Base-by-base conservation (phyloP, 2,329 filamentous ascomycete genomes). In the Scedosporium dehoogii region DNA sequence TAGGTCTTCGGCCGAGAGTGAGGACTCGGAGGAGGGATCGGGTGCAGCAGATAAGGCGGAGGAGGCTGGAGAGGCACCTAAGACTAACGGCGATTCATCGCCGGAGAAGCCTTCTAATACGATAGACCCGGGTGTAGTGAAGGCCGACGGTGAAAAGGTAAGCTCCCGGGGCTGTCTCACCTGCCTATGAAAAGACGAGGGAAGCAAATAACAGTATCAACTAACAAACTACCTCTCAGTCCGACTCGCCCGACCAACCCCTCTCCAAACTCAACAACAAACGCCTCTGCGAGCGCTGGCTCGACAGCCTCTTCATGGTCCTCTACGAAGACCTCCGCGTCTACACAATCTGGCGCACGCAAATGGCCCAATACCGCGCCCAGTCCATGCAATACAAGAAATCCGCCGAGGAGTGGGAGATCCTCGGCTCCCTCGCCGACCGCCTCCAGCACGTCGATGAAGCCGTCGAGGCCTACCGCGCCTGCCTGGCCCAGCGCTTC, bases 281-380 rank as follows among this genome's bases (percentile, higher is more conserved):
- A 78, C 88, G 94, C 0, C 84, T 99, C 1, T 99, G 94, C 71
- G 94, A 99, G 75, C 87, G 94, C 68, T 99, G 94, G 94, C 83
- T 99, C 2, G 94, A 99, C 75, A 97, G 96, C 70, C 82, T 99
- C 23, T 99, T 99, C 78, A 99, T 99, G 94, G 94, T 97, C 0
- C 82, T 99, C 2, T 99, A 99, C 73, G 94, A 99, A 74, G 94
- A 99, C 71, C 83, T 99, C 18, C 90, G 94, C 59, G 93, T 99
- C 56, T 99, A 99, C 79, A 99, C 94, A 12, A 99, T 99, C 74
- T 99, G 94, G 94, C 88, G 94, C 63, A 97, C 94, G 0, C 94
- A 99, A 73, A 94, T 97, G 85, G 90, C 92, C 0, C 93, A 97
- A 73, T 97, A 92, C 72, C 88, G 91, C 23, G 91, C 93, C 61